phyloP scores from a whole-genome alignment of 179 eudicot genomes.

The Camellia oleifera region DNA sequence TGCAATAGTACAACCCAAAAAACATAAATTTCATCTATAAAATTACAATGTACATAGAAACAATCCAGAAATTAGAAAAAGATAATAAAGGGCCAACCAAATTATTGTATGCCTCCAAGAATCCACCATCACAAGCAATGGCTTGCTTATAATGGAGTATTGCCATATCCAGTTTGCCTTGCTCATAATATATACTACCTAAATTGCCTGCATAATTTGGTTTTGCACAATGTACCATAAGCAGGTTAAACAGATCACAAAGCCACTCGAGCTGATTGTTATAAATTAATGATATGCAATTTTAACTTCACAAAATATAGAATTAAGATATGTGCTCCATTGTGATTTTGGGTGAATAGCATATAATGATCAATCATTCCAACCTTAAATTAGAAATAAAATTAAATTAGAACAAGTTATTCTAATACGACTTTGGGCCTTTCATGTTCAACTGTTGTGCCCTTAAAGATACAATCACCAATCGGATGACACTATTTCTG shows the following conservation, averaged over 20 bases:
- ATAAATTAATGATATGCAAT: slow-evolving; percentile 1
- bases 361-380: not conserved
- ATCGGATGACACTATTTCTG: not conserved
- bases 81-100: slow-evolving; percentile 41
- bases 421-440: not conserved
- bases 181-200: slow-evolving; percentile 78
- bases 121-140: slow-evolving; percentile 71
- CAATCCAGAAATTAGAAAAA: not conserved
- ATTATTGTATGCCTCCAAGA: slow-evolving; percentile 89
- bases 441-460: not conserved
- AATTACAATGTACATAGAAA: not conserved
- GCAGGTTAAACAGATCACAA: not conserved
- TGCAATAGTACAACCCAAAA: not conserved
- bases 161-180: slow-evolving; percentile 83
- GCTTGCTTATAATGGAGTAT: slow-evolving; percentile 80
- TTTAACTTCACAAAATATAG: not conserved
- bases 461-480: not conserved
- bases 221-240: not conserved
- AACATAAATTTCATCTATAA: not conserved
- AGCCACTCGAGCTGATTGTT: too few species aligned
- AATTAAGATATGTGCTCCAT: not conserved
- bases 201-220: slow-evolving; percentile 55
- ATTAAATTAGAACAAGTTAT: not conserved
- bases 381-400: not conserved
- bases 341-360: not conserved